These are phyloP conservation scores for Atkinsonella texensis DNA, from an alignment of 2,329 filamentous ascomycete genomes.

Conservation along the genomic window DNA sequence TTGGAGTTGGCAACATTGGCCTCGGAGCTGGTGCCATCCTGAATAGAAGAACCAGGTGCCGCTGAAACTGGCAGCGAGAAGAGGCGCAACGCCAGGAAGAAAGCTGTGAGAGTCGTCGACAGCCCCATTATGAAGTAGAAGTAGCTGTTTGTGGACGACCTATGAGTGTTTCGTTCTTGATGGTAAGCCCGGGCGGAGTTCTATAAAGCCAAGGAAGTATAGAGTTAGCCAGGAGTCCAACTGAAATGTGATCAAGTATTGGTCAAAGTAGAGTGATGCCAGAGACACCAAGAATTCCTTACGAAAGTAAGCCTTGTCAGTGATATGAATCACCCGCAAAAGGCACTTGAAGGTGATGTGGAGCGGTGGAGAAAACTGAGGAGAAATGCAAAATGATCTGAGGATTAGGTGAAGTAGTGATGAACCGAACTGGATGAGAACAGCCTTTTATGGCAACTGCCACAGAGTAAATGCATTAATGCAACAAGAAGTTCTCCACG, in stretches of 20 bases:
- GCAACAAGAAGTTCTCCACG: too few species aligned
- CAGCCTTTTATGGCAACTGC: too few species aligned
- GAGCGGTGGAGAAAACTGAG: too few species aligned
- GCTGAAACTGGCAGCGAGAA: conserved; percentile 22
- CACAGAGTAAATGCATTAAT: too few species aligned
- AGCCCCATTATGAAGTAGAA: conserved; percentile 31
- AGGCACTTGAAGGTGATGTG: too few species aligned
- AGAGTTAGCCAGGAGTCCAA: background rate
- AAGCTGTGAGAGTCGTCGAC: conserved; percentile 28
- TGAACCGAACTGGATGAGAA: too few species aligned
- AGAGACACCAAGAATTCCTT: background rate
- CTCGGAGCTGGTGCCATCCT: conserved; percentile 9
- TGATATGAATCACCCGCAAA: background rate
- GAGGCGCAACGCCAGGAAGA: conserved; percentile 31
- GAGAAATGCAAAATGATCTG: too few species aligned
- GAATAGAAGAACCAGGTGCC: conserved; percentile 14
- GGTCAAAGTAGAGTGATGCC: background rate
- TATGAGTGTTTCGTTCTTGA: background rate
- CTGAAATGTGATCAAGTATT: background rate
- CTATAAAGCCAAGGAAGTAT: background rate
- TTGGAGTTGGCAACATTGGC: conserved; percentile 23
- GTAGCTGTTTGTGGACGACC: conserved; percentile 14
- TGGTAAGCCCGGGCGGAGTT: background rate
- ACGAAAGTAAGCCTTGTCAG: background rate
- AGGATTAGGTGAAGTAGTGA: too few species aligned